phyloP scores from a whole-genome alignment of 192 early-diverging fungal species.

The Podila horticola region DNA sequence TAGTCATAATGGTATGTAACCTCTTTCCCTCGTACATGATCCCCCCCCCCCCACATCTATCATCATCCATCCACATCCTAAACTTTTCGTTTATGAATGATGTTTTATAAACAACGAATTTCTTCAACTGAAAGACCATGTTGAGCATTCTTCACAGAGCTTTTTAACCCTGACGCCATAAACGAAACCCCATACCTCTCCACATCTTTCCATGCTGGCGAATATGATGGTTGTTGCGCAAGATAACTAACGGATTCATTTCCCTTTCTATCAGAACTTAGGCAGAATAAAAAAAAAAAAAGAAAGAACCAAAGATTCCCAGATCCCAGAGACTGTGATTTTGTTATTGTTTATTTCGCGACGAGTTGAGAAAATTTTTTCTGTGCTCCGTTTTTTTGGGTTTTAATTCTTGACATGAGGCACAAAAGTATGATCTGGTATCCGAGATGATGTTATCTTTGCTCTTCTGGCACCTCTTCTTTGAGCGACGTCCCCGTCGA shows the following conservation, averaged over 20 bases:
- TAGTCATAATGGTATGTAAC: not conserved
- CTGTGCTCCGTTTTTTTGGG: not conserved
- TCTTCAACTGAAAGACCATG: conserved; percentile 57
- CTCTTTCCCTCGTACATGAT: not conserved
- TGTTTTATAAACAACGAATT: conserved; percentile 55
- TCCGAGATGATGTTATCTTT: conserved; percentile 46
- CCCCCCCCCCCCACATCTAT: too few species aligned
- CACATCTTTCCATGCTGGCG: not conserved
- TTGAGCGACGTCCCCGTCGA: conserved; percentile 49
- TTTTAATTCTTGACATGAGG: not conserved
- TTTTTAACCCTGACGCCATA: conserved; percentile 52
- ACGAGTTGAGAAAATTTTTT: not conserved
- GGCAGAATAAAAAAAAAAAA: conserved; percentile 8
- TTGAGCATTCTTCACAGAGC: conserved; percentile 54
- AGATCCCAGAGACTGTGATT: not conserved
- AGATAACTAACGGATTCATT: not conserved
- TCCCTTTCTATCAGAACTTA: conserved; percentile 6
- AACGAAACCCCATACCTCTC: not conserved
- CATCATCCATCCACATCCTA: not conserved
- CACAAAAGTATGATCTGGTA: conserved; percentile 4
- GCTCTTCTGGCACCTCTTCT: conserved; percentile 54
- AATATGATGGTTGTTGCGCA: not conserved
- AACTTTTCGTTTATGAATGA: conserved; percentile 33
- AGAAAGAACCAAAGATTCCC: not conserved
- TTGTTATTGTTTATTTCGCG: not conserved